Evolutionary conservation across 192 early-diverging fungal genomes (phyloP), one percentile per base, ranked within the genome.

Genomic region (Spizellomyces punctatus): DNA sequence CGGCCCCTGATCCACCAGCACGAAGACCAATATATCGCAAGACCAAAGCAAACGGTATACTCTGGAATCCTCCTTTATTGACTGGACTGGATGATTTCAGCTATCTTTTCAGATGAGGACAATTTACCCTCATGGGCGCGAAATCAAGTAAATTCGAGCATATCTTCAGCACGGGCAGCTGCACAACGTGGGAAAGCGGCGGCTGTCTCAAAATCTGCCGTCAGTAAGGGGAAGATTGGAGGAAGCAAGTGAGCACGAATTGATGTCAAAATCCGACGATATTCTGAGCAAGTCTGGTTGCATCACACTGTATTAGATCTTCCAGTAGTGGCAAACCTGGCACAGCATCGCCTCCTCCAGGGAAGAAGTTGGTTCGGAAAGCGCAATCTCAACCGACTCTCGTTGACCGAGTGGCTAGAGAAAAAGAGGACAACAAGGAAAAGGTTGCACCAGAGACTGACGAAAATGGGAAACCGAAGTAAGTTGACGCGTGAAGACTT

Each of bases 1-100:
- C 76, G 43, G 76, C 84, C 8, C 85, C 85, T 27, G 74, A 75
- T 8, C 85, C 85, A 43, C 71, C 57, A 17, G 65, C 76, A 19
- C 47, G 63, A 49, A 46, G 76, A 50, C 17, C 72, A 17, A 21
- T 47, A 4, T 47, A n/a, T 9, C 46, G 68, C 21, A 58, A 69
- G 56, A 36, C 71, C 2, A 64, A 46, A 41, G 5, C 42, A 36
- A 63, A 58, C 21, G 69, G 57, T 58, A 58, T 43, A 71, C 27
- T 36, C 27, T 36, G 12, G 27, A 36, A 3, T 36, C 27, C 27
- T 36, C 1, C 27, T 36, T 36, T 36, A 36, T 36, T 36, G 27
- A 36, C 27, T 36, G 27, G 27, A 36, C 27, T 36, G 27, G 27
- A 36, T 36, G 27, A 36, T 36, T 36, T 36, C 54, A 22, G 22